Conservation (phyloP, 352 stramenopile species). For the Pythium apleroticum region DNA sequence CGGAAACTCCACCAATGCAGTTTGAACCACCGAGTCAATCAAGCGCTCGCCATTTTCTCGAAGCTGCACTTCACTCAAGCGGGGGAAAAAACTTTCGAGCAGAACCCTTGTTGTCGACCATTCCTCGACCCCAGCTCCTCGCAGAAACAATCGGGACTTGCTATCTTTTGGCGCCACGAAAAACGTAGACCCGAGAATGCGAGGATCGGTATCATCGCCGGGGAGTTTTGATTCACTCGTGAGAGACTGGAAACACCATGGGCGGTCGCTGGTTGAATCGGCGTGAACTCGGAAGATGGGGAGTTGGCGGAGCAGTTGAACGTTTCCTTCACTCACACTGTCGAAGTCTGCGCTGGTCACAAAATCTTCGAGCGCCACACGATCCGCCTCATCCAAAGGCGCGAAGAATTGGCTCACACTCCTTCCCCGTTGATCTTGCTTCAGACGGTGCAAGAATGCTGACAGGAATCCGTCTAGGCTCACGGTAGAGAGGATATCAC, state of each 20-base stretch:
- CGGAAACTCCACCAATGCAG: conserved; percentile 41
- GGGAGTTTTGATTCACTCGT: conserved; percentile 34
- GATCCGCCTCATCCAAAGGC: conserved; percentile 6
- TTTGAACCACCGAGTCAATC: conserved; percentile 50
- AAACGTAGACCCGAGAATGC: conserved; percentile 53
- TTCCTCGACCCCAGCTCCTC: conserved; percentile 49
- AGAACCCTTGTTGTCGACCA: conserved; percentile 57
- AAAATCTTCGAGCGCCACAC: conserved; percentile 11
- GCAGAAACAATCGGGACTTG: conserved; percentile 45
- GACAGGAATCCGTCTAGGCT: conserved; percentile 24
- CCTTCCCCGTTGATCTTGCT: background rate
- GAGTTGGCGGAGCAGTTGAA: conserved; percentile 13
- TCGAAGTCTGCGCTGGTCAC: conserved; percentile 1
- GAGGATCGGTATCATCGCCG: conserved; percentile 38
- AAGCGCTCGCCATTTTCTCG: conserved; percentile 28
- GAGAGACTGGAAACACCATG: conserved; percentile 9
- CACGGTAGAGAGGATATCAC: conserved; percentile 8
- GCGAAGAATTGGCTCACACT: conserved; percentile 4
- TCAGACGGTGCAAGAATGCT: conserved; percentile 10
- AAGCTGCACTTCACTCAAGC: conserved; percentile 35
- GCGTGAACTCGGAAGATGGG: conserved; percentile 23
- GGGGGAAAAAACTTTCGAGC: conserved; percentile 62
- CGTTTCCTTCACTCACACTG: conserved; percentile 5
- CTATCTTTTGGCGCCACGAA: conserved; percentile 39
- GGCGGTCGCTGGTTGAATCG: background rate